Evolutionary conservation across 75 land plant species (phyloP).

Genomic region (Selaginella tamariscina): DNA sequence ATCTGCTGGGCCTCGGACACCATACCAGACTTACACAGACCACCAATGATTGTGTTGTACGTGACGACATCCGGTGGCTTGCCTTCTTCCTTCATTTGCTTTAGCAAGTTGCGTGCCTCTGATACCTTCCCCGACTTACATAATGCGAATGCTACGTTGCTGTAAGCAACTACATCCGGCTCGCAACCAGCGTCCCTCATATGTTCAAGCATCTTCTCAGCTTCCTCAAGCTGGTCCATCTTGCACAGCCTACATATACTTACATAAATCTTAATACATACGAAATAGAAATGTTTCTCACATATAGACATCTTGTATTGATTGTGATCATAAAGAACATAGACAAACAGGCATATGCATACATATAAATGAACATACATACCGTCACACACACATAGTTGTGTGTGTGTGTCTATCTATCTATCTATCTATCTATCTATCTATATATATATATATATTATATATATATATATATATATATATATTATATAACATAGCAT

Average conservation of each 20-base stretch:
- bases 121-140: not conserved
- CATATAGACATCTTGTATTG: too few relatives aligned
- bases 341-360: too few relatives aligned
- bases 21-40: not conserved
- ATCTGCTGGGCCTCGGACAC: not conserved
- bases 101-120: not conserved
- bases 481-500: too few relatives aligned
- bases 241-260: slow-evolving; percentile 2
- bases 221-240: slow-evolving; percentile 5
- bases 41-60: slow-evolving; percentile 5
- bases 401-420: too few relatives aligned
- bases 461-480: too few relatives aligned
- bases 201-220: not conserved
- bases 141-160: not conserved
- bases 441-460: too few relatives aligned
- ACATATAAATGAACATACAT: too few relatives aligned
- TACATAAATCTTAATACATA: too few relatives aligned
- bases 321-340: too few relatives aligned
- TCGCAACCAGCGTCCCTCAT: not conserved
- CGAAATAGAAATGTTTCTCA: too few relatives aligned
- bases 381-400: too few relatives aligned
- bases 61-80: not conserved
- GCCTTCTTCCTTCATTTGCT: not conserved
- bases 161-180: not conserved
- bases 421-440: too few relatives aligned